Percentiles rank a stretch among this genome's conserved stretches.
Conservation (phyloP, 805 yeast genomes). For the Tetrapisispora namnaoensis region DNA sequence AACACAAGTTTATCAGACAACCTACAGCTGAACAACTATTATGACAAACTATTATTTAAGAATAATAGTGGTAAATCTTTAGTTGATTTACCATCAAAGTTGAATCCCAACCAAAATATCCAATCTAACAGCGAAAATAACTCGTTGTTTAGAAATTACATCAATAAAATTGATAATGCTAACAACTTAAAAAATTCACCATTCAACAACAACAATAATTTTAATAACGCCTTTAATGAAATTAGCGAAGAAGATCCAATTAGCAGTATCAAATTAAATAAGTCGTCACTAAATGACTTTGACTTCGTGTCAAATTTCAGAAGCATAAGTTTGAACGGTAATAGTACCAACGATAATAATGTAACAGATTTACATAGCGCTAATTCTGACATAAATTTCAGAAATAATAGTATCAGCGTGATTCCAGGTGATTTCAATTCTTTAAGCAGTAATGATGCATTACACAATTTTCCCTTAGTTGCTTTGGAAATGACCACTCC, state of each 20-base stretch:
- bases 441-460: neutral
- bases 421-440: neutral
- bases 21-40: slow-evolving; percentile 25
- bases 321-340: slow-evolving; percentile 1
- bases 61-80: slow-evolving; percentile 27
- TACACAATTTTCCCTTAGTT: slow-evolving; percentile 3
- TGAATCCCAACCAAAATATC: neutral
- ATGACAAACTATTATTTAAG: slow-evolving; percentile 27
- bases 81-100: slow-evolving; percentile 23
- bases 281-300: slow-evolving; percentile 2
- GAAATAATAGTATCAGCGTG: slow-evolving; percentile 1
- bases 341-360: neutral
- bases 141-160: slow-evolving; percentile 1
- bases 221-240: neutral
- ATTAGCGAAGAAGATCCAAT: slow-evolving; percentile 1
- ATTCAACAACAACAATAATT: neutral
- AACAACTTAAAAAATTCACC: neutral
- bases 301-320: slow-evolving; percentile 24
- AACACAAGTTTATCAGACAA: slow-evolving; percentile 29
- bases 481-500: slow-evolving; percentile 18
- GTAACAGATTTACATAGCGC: neutral
- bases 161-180: neutral
- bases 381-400: neutral
- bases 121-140: neutral
- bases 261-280: neutral